phyloP scores from a whole-genome alignment of 1,284 basidiomycete genomes.

The Porogramme epimiltina region DNA sequence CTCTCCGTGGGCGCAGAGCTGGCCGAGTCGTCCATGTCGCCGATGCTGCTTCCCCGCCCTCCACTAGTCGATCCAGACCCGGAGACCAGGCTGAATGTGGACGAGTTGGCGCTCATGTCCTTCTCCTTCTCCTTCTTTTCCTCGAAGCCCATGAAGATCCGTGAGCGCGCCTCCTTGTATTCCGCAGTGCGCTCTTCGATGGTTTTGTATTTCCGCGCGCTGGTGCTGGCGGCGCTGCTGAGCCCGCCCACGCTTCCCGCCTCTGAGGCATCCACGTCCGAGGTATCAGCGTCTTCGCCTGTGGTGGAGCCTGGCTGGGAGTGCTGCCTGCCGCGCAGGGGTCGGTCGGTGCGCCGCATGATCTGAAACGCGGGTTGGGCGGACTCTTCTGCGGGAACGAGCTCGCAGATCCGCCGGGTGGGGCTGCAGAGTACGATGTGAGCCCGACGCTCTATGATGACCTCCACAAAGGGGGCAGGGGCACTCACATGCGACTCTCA shows the following conservation, averaged over 20 bases:
- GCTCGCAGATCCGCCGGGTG: conserved; percentile 63
- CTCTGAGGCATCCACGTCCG: conserved; percentile 77
- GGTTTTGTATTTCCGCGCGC: conserved; percentile 68
- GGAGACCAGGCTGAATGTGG: conserved; percentile 67
- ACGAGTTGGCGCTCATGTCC: conserved; percentile 75
- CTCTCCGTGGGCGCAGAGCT: conserved; percentile 77
- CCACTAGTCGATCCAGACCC: conserved; percentile 64
- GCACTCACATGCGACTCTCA: conserved; percentile 74
- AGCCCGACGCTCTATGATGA: conserved; percentile 3
- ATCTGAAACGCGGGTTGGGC: conserved; percentile 79
- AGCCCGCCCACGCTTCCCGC: conserved; percentile 72
- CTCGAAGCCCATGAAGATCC: conserved; percentile 81
- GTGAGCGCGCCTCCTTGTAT: conserved; percentile 78
- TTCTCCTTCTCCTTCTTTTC: conserved; percentile 76
- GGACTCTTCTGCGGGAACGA: conserved; percentile 74
- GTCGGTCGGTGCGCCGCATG: conserved; percentile 70
- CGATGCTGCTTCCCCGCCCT: conserved; percentile 55
- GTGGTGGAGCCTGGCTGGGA: conserved; percentile 68
- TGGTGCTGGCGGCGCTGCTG: conserved; percentile 58
- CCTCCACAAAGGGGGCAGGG: not conserved
- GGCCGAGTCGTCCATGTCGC: conserved; percentile 64
- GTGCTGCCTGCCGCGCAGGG: conserved; percentile 36
- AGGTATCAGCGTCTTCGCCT: conserved; percentile 73
- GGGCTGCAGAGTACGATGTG: conserved; percentile 48
- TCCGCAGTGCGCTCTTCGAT: conserved; percentile 82